phyloP scores from a whole-genome alignment of 139 green algal genomes.

The Chlamydomonas sphaeroides region DNA sequence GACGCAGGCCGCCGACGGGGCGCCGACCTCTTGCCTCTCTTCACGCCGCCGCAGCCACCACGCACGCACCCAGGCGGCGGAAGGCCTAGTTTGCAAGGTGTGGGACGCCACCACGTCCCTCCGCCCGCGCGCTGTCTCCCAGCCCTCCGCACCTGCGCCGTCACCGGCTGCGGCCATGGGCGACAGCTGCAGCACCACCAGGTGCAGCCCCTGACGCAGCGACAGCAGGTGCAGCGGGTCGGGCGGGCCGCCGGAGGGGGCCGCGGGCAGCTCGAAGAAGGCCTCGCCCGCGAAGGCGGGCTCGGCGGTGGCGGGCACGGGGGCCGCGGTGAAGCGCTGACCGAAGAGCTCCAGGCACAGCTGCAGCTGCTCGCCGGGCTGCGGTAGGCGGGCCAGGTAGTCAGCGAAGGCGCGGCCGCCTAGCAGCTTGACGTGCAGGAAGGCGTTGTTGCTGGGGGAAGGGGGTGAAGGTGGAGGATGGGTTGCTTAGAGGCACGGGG shows the following conservation, averaged over 20 bases:
- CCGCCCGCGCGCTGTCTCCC: too few relatives aligned
- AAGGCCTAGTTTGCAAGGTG: too few relatives aligned
- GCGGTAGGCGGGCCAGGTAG: slow-evolving; percentile 14
- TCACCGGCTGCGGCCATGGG: slow-evolving; percentile 10
- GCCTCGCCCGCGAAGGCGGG: slow-evolving; percentile 39
- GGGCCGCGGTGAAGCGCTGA: slow-evolving; percentile 34
- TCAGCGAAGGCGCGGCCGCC: slow-evolving; percentile 37
- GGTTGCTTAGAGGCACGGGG: too few relatives aligned
- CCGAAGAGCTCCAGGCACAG: slow-evolving; percentile 54
- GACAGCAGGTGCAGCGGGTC: slow-evolving; percentile 49
- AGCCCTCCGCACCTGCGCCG: too few relatives aligned
- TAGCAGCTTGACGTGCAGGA: slow-evolving; percentile 43
- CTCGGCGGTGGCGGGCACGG: slow-evolving; percentile 27
- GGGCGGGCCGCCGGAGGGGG: too few relatives aligned
- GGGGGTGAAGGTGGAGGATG: background rate
- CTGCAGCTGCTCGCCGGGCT: slow-evolving; percentile 20
- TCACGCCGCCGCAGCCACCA: too few relatives aligned
- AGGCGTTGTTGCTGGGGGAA: background rate
- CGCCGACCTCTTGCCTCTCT: too few relatives aligned
- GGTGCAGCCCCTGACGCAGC: slow-evolving; percentile 44
- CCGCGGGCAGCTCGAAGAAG: slow-evolving; percentile 27
- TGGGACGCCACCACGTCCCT: too few relatives aligned
- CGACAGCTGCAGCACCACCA: slow-evolving; percentile 35
- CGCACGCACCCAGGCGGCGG: too few relatives aligned
- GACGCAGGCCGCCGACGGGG: too few relatives aligned